Base-by-base conservation (phyloP, 1,284 basidiomycete species). In the Stygiomarasmius scandens region DNA sequence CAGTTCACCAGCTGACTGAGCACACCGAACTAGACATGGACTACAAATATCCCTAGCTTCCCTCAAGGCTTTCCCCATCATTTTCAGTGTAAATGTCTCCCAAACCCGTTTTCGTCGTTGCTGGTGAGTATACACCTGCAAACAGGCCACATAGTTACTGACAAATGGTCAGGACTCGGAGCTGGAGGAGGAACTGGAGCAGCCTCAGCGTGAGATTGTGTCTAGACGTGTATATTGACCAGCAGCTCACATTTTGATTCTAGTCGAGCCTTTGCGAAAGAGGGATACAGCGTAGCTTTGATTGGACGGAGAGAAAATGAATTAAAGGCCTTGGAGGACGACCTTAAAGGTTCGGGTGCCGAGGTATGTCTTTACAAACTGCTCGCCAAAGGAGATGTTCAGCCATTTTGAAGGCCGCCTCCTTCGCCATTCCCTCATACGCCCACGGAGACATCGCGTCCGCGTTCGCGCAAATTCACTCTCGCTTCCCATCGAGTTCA, bases 231-330 rank as follows among this genome's bases (percentile, higher is more conserved):
- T 34, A 61, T 27, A 66, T 22, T 12, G 24, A 3, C 34, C 20
- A 23, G 54, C 32, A 34, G 8, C 32, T 34, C 32, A 34, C 14
- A 46, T n/a, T n/a, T n/a, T n/a, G n/a, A n/a, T n/a, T n/a, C n/a
- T n/a, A n/a, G n/a, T n/a, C n/a, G n/a, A n/a, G 61, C 85, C 12
- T 89, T 89, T 61, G 77, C 85, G 3, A 82, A 83, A 65, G 71
- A 81, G 34, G 89, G 89, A 0, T 92, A 89, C 65, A 81, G 78
- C 44, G 78, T 92, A 41, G 89, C 89, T 0, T 71, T 92, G 48
- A 77, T 92, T 48, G 86, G 87, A 9, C 78, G 90, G 44, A 82
- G 83, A 45, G 68, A 75, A 1, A 82, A 84, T 22, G 67, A 76
- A 20, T 73, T 89, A 10, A 73, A 82, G 54, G 78, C 76, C 41